These are phyloP conservation scores for Calvatia gigantea DNA, from an alignment of 768 basidiomycete genomes.

Conservation along the genomic window DNA sequence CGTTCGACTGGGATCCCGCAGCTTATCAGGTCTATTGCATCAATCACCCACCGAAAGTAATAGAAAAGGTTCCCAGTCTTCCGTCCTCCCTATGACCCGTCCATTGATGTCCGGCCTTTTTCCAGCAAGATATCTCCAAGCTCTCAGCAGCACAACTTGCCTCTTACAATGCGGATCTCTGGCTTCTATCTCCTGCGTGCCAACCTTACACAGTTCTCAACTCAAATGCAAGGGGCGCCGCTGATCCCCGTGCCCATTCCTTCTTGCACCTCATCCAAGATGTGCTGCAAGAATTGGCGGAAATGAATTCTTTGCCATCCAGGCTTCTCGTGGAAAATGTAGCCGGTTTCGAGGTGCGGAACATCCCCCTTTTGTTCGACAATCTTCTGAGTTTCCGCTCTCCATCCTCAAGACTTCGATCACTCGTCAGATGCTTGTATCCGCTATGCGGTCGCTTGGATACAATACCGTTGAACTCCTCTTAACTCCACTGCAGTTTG, in stretches of 20 bases:
- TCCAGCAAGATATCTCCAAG: conserved; percentile 58
- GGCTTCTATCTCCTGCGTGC: conserved; percentile 81
- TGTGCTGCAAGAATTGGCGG: conserved; percentile 58
- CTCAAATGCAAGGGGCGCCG: conserved; percentile 63
- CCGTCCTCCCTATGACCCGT: background rate
- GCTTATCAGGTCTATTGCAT: conserved; percentile 67
- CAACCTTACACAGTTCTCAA: conserved; percentile 84
- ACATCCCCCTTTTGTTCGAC: conserved; percentile 3
- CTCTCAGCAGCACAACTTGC: conserved; percentile 48
- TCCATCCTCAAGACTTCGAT: conserved; percentile 50
- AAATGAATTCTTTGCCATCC: conserved; percentile 42
- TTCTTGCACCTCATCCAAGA: conserved; percentile 67
- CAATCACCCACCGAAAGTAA: conserved; percentile 49
- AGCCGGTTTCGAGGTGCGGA: conserved; percentile 71
- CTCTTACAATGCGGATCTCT: conserved; percentile 51
- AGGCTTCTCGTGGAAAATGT: conserved; percentile 77
- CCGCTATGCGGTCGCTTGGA: conserved; percentile 47
- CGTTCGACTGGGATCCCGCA: conserved; percentile 83
- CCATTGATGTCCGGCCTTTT: background rate
- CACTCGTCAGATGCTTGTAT: conserved; percentile 55
- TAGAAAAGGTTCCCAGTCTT: conserved; percentile 41
- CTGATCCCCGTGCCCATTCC: conserved; percentile 71
- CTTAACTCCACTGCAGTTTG: conserved; percentile 74
- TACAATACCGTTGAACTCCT: conserved; percentile 61
- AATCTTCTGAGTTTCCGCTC: background rate